Conservation (phyloP, 768 basidiomycete species). For the Saitozyma sp. region DNA sequence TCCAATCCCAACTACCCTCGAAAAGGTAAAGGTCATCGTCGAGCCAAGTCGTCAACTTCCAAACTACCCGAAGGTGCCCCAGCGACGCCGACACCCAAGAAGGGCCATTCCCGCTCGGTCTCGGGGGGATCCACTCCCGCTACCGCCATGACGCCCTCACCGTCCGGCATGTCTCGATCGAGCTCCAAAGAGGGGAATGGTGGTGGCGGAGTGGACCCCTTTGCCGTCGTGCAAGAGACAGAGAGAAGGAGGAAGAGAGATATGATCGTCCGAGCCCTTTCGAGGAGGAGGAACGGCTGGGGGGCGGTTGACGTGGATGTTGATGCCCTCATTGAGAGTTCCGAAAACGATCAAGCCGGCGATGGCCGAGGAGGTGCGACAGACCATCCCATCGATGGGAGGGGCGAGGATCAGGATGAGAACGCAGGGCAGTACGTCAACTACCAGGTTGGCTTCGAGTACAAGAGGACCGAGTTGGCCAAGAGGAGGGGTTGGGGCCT, state of each 20-base stretch:
- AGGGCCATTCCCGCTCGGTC: too few species aligned
- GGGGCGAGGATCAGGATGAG: conserved; percentile 31
- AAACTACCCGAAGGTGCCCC: not conserved
- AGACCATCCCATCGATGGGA: not conserved
- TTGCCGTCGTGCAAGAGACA: conserved; percentile 1
- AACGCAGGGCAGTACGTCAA: conserved; percentile 49
- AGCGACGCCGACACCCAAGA: too few species aligned
- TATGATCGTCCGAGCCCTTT: conserved; percentile 8
- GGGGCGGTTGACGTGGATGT: too few species aligned
- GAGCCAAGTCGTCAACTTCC: conserved; percentile 3
- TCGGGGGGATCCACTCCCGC: too few species aligned
- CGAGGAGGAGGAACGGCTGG: not conserved
- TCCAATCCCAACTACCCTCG: not conserved
- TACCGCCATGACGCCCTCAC: too few species aligned
- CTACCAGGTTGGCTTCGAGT: conserved; percentile 50
- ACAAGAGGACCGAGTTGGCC: conserved; percentile 29
- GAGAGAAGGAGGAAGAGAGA: conserved; percentile 17
- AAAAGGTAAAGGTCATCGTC: not conserved
- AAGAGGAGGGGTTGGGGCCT: conserved; percentile 40
- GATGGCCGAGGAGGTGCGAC: not conserved
- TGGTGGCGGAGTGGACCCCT: too few species aligned
- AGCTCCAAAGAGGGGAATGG: too few species aligned
- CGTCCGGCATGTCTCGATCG: too few species aligned
- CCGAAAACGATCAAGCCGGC: not conserved
- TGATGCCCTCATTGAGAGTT: not conserved